Percentiles rank a stretch among this genome's conserved stretches.
Evolutionary conservation across 2,329 filamentous ascomycete species (phyloP).

Genomic region (Neurospora sp.): DNA sequence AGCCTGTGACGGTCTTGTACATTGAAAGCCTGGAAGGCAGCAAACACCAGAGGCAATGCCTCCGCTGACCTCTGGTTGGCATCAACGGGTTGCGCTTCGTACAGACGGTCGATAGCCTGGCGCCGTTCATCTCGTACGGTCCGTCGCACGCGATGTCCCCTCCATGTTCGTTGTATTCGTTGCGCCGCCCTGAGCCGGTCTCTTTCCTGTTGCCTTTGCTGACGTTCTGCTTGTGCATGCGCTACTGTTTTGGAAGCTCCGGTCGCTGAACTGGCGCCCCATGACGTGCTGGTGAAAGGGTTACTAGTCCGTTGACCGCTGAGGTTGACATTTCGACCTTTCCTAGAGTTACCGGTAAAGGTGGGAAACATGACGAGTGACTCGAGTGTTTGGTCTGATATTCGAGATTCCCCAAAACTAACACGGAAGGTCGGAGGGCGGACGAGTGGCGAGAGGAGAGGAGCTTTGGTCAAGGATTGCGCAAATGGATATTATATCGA

Average conservation of each 20-base stretch:
- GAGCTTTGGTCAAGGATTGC: background rate
- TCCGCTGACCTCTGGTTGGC: conserved; percentile 25
- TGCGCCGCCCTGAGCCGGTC: conserved; percentile 64
- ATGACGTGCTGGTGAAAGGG: conserved; percentile 60
- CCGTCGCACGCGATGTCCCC: conserved; percentile 59
- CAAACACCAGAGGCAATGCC: conserved; percentile 38
- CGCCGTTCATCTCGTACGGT: conserved; percentile 48
- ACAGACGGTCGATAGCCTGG: conserved; percentile 51
- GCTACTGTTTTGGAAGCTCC: conserved; percentile 69
- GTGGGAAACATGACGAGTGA: conserved; percentile 66
- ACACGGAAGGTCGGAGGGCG: background rate
- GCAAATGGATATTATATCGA: background rate
- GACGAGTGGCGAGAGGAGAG: background rate
- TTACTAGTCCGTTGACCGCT: conserved; percentile 68
- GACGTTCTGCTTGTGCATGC: conserved; percentile 77
- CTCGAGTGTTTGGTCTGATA: conserved; percentile 5
- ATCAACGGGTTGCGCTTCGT: conserved; percentile 25
- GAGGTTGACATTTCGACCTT: conserved; percentile 85
- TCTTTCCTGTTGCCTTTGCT: conserved; percentile 70
- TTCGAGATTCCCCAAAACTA: background rate
- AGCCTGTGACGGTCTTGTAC: conserved; percentile 40
- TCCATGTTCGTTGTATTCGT: conserved; percentile 71
- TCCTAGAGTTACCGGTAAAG: conserved; percentile 80
- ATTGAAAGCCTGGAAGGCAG: conserved; percentile 35
- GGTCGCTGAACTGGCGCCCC: conserved; percentile 45